phyloP scores from a whole-genome alignment of 116 monocot species.

The Cymodocea nodosa region DNA sequence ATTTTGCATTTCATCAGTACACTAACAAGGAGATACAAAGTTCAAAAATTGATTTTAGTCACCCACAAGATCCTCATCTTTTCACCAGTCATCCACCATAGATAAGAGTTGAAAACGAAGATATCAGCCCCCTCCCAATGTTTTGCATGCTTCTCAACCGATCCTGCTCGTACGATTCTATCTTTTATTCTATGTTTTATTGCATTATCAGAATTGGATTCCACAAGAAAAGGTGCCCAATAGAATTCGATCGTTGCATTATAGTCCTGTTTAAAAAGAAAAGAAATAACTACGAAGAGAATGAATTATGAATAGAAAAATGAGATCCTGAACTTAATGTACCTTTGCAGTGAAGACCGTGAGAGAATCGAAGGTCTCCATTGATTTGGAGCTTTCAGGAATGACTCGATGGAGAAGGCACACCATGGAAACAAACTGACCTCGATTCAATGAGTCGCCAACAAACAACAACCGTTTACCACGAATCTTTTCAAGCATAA shows the following conservation, averaged over 20 bases:
- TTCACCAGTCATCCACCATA: slow-evolving; percentile 58
- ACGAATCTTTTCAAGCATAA: slow-evolving; percentile 56
- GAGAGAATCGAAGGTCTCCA: slow-evolving; percentile 36
- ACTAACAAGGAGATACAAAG: not conserved
- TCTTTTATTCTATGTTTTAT: slow-evolving; percentile 32
- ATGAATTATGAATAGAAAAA: not conserved
- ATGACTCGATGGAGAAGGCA: slow-evolving; percentile 42
- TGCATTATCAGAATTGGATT: slow-evolving; percentile 49
- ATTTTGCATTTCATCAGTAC: not conserved
- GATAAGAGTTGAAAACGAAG: slow-evolving; percentile 54
- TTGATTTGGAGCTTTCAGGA: slow-evolving; percentile 20
- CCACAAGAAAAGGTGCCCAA: slow-evolving; percentile 59
- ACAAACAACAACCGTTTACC: slow-evolving; percentile 55
- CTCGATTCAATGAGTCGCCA: slow-evolving; percentile 53
- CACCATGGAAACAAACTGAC: slow-evolving; percentile 59
- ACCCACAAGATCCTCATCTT: slow-evolving; percentile 42
- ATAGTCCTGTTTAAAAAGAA: slow-evolving; percentile 21
- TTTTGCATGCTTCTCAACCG: slow-evolving; percentile 30
- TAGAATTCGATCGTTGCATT: slow-evolving; percentile 79
- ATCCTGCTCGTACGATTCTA: slow-evolving; percentile 30
- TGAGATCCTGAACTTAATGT: not conserved
- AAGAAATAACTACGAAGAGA: not conserved
- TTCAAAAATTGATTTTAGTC: not conserved
- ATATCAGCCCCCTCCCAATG: slow-evolving; percentile 42
- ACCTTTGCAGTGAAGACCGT: slow-evolving; percentile 43